Base-by-base conservation (phyloP, 2,329 filamentous ascomycete genomes). In the Hypoxylon sp. region DNA sequence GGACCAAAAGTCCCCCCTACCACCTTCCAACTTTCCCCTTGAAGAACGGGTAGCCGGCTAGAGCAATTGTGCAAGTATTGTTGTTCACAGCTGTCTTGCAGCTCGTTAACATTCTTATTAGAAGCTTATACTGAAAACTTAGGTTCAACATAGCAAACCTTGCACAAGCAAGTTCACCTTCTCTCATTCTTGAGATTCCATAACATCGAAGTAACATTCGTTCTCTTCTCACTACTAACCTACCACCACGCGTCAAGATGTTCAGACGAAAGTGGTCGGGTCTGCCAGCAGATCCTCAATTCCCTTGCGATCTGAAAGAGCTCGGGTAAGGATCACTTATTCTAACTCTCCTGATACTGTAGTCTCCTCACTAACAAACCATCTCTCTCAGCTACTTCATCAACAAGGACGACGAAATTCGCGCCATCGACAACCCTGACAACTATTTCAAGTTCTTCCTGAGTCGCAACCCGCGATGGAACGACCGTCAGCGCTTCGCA, bases 401-500 rank as follows among this genome's bases (percentile, higher is more conserved):
- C 80, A 94, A 93, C 72, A 85, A 90, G 0, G 80, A 89, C 0
- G 93, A 95, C 72, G 89, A 95, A 75, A 87, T 97, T 68, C 90
- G 92, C 52, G 90, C 85, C 67, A 90, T 92, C 60, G 82, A 86
- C 22, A 82, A 93, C 37, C 90, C 91, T 0, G 85, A 91, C 29
- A 83, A 86, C 71, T 91, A 90, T 76, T 97, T 93, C 83, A 87
- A 92, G 72, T 97, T 87, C 84, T 91, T 89, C 77, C 80, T 92
- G 58, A 91, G 87, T 77, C 90, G 88, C 73, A 94, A 94, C 78
- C 83, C 87, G n/a, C 90, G 94, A 39, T 86, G 91, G 80, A 97
- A 97, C 78, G 86, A 91, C 44, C 84, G 91, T 19, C 93, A 94
- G 74, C 87, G 91, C 17, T 92, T 92, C 71, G 85, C 90, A 42